Evolutionary conservation across 768 basidiomycete species (phyloP).

Genomic region (Podaxis sp.): DNA sequence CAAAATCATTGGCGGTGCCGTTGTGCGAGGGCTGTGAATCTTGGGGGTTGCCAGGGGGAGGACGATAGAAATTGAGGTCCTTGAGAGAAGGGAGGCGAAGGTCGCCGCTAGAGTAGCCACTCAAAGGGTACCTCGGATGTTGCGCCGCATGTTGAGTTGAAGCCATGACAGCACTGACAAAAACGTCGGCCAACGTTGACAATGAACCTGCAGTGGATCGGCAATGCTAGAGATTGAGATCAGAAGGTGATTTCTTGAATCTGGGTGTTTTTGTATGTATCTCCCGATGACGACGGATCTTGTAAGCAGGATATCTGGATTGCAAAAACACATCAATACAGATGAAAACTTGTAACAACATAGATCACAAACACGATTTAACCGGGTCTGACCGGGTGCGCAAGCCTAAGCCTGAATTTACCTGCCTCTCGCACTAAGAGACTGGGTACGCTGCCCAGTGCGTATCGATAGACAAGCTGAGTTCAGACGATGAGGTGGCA

Average conservation of each 20-base stretch:
- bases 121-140: slow-evolving; percentile 12
- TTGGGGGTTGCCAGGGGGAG: slow-evolving; percentile 25
- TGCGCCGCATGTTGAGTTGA: slow-evolving; percentile 45
- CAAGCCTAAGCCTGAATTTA: background rate
- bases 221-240: slow-evolving; percentile 36
- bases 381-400: slow-evolving; percentile 5
- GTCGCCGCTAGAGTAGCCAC: slow-evolving; percentile 31
- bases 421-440: background rate
- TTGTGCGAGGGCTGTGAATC: slow-evolving; percentile 16
- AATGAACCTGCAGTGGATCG: slow-evolving; percentile 23
- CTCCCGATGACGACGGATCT: slow-evolving; percentile 70
- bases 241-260: slow-evolving; percentile 36
- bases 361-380: slow-evolving; percentile 13
- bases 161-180: slow-evolving; percentile 33
- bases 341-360: slow-evolving; percentile 8
- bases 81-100: slow-evolving; percentile 68
- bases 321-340: slow-evolving; percentile 11
- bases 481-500: background rate
- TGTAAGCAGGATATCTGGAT: slow-evolving; percentile 19
- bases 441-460: background rate
- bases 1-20: slow-evolving; percentile 18
- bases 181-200: slow-evolving; percentile 15
- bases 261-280: slow-evolving; percentile 41
- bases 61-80: slow-evolving; percentile 58
- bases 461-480: background rate